Percentiles rank a stretch among this genome's conserved stretches.
Conservation (phyloP, 2,329 filamentous ascomycete species). For the Aureobasidium sp. region DNA sequence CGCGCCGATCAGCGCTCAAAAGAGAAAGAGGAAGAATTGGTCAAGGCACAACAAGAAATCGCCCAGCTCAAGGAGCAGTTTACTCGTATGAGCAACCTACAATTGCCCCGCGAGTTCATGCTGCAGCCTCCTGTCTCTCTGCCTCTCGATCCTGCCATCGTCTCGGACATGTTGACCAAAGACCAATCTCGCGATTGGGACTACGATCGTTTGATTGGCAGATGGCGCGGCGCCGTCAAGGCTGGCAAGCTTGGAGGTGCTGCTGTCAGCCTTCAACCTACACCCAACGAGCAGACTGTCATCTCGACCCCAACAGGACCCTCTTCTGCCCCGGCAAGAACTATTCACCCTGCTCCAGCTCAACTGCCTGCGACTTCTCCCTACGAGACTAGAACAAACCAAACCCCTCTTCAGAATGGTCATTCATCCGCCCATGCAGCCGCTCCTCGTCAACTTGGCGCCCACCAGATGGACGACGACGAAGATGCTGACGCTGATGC, state of each 20-base stretch:
- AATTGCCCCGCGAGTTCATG: constrained; percentile 26
- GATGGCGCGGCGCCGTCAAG: constrained; percentile 13
- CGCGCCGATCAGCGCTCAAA: constrained; percentile 30
- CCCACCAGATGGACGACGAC: constrained; percentile 1
- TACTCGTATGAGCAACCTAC: constrained; percentile 24
- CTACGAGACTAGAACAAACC: neutral
- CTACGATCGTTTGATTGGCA: constrained; percentile 15
- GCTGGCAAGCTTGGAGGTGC: neutral
- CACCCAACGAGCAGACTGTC: neutral
- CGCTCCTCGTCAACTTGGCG: neutral
- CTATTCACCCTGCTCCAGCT: neutral
- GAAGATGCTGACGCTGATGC: constrained; percentile 4
- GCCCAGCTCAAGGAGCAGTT: constrained; percentile 31
- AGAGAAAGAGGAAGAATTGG: constrained; percentile 30
- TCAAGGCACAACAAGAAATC: constrained; percentile 32
- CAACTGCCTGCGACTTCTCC: neutral
- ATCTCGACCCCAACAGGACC: neutral
- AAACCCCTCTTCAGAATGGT: neutral
- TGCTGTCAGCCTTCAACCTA: neutral
- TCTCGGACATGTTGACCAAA: constrained; percentile 10
- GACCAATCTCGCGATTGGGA: constrained; percentile 14
- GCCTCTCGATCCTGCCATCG: constrained; percentile 9
- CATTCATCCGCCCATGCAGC: neutral
- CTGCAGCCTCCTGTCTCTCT: constrained; percentile 14
- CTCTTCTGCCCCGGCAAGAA: neutral